Evolutionary conservation across 495 filamentous ascomycete species (phyloP), one percentile per base, ranked within the genome.

Genomic region (Xylaria scruposa): DNA sequence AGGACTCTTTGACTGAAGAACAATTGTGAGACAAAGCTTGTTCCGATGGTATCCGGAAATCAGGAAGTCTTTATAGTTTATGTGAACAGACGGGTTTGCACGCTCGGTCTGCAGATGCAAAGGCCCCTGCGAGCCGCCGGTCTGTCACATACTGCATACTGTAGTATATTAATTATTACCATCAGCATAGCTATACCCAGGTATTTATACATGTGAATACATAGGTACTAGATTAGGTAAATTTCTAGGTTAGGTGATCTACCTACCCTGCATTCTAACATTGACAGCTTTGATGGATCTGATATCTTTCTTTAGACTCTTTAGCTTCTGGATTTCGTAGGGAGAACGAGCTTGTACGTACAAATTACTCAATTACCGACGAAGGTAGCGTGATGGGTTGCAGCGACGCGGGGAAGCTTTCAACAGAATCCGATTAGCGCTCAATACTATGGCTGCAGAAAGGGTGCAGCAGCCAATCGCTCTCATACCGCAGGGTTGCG

Each of bases 331-430:
- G 6, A 38, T 3, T 21, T 15, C n/a, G 60, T 29, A 42, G 38
- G n/a, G 38, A 17, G 3, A 21, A 63, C 38, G 17, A 29, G 19
- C 42, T 67, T 31, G 26, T 60, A 71, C 62, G 70, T 71, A 71
- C 54, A 44, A 49, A 51, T 66, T 71, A 49, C 49, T 58, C 12
- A 38, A 38, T 47, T 70, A 15, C 58, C 44, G 44, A 40, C n/a
- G 6, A 62, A 44, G 29, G 49, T 26, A 63, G n/a, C 24, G 1
- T 21, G 58, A 70, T 51, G 26, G 29, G 68, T 24, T 24, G 68
- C 58, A 36, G 21, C 6, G 53, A 38, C 21, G 17, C 46, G 29
- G 46, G 64, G 46, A 33, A 24, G 12, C 38, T 17, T 13, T 44
- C 21, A 3, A 29, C 38, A 12, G 21, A n/a, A 63, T 44, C 60